Percentiles rank a stretch among this genome's conserved stretches.
These are phyloP conservation scores for Dactylonectria macrodidyma DNA, from an alignment of 2,329 filamentous ascomycete species.

Conservation along the genomic window DNA sequence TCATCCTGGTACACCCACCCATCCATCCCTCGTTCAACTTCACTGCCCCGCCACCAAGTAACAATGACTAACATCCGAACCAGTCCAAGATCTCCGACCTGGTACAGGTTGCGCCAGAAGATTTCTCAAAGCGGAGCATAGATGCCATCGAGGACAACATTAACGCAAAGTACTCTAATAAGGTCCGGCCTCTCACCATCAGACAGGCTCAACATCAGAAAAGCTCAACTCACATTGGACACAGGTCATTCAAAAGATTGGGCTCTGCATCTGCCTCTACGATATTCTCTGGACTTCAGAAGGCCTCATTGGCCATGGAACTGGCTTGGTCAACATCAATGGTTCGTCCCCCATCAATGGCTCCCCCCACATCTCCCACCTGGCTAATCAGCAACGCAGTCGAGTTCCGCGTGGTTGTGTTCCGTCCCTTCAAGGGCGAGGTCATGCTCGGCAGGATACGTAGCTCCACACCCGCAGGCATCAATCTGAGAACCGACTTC, in stretches of 20 bases:
- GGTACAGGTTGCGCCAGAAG: slow-evolving; percentile 90
- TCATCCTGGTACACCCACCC: slow-evolving; percentile 61
- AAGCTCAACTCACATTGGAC: slow-evolving; percentile 14
- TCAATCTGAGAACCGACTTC: slow-evolving; percentile 88
- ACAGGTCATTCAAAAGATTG: slow-evolving; percentile 91
- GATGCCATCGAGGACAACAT: slow-evolving; percentile 96
- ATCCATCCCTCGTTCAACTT: slow-evolving; percentile 1
- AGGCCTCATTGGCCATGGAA: slow-evolving; percentile 93
- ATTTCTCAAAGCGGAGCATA: slow-evolving; percentile 87
- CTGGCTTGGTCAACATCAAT: slow-evolving; percentile 94
- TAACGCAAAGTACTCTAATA: slow-evolving; percentile 97
- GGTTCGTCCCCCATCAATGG: slow-evolving; percentile 64
- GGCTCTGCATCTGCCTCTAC: slow-evolving; percentile 93
- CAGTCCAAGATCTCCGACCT: slow-evolving; percentile 96
- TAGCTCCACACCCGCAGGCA: slow-evolving; percentile 78
- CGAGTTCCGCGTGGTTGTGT: slow-evolving; percentile 93
- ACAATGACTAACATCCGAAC: slow-evolving; percentile 29
- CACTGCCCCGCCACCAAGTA: slow-evolving; percentile 15
- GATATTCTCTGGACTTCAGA: slow-evolving; percentile 92
- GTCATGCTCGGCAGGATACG: slow-evolving; percentile 90
- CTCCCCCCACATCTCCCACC: background rate
- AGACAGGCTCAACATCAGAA: background rate
- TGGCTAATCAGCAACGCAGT: slow-evolving; percentile 66
- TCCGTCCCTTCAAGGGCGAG: slow-evolving; percentile 95
- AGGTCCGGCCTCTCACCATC: slow-evolving; percentile 64